phyloP scores from a whole-genome alignment of 805 yeast genomes.

The Dipodascopsis tothii region DNA sequence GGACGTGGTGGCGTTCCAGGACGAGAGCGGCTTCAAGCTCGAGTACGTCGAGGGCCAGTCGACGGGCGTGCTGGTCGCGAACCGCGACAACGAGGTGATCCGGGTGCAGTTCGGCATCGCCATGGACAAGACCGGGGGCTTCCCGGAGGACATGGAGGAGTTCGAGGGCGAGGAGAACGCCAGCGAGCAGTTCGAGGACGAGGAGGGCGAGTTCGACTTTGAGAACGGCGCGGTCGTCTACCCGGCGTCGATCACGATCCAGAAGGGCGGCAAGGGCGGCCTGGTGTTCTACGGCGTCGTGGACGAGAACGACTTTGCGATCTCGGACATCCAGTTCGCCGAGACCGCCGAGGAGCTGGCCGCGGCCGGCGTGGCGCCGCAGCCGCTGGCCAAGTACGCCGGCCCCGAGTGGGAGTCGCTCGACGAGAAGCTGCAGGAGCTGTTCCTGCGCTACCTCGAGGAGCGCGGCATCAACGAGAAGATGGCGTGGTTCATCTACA shows the following conservation, averaged over 20 bases:
- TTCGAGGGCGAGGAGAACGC: slow-evolving; percentile 1
- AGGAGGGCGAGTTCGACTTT: slow-evolving; percentile 8
- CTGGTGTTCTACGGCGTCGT: slow-evolving; percentile 7
- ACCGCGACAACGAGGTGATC: too few species aligned
- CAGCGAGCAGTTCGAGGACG: neutral
- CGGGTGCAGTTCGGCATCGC: neutral
- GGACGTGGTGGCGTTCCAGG: too few species aligned
- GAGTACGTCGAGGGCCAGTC: too few species aligned
- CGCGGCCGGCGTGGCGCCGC: slow-evolving; percentile 4
- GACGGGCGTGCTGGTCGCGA: too few species aligned
- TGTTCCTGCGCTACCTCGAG: slow-evolving; percentile 8
- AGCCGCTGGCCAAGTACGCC: slow-evolving; percentile 11
- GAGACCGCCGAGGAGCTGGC: slow-evolving; percentile 9
- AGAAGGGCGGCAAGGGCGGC: slow-evolving; percentile 5
- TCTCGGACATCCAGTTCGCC: slow-evolving; percentile 12
- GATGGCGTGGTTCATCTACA: slow-evolving; percentile 6
- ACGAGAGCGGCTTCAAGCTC: too few species aligned
- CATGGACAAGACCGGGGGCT: neutral
- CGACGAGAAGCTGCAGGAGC: slow-evolving; percentile 13
- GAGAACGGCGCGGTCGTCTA: slow-evolving; percentile 5
- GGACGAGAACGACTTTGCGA: slow-evolving; percentile 1
- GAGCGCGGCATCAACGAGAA: slow-evolving; percentile 10
- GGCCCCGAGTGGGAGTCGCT: slow-evolving; percentile 19
- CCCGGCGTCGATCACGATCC: slow-evolving; percentile 4
- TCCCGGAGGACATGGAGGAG: neutral